These are phyloP conservation scores for Aspergillus biplanus DNA, from an alignment of 495 filamentous ascomycete species.

Conservation along the genomic window DNA sequence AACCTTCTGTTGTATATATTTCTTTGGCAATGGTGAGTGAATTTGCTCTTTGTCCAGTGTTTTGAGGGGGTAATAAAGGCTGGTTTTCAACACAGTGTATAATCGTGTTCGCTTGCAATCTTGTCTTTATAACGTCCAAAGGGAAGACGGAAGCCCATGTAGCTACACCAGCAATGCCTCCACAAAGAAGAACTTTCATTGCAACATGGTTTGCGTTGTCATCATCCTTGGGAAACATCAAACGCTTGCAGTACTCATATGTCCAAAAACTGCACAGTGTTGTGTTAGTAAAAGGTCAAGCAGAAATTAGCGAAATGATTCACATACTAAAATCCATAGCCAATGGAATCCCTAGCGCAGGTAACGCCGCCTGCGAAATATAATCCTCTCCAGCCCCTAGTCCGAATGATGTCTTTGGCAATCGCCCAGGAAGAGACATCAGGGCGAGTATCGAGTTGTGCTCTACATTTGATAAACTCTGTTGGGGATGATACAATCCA, in stretches of 20 bases:
- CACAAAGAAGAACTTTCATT: constrained; percentile 72
- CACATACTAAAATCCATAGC: constrained; percentile 86
- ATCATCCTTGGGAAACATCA: constrained; percentile 47
- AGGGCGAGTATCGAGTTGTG: constrained; percentile 59
- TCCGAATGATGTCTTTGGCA: constrained; percentile 59
- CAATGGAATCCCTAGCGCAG: constrained; percentile 77
- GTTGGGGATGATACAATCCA: constrained; percentile 83
- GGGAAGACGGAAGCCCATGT: constrained; percentile 90
- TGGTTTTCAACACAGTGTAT: constrained; percentile 37
- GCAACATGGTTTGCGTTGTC: constrained; percentile 47
- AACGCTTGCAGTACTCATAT: constrained; percentile 72
- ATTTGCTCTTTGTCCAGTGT: constrained; percentile 40
- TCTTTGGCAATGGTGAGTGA: constrained; percentile 64
- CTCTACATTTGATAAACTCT: constrained; percentile 84
- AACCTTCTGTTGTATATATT: constrained; percentile 66
- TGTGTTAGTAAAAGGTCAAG: constrained; percentile 18
- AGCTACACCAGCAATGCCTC: constrained; percentile 80
- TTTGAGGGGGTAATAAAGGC: constrained; percentile 23
- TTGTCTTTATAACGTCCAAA: constrained; percentile 86
- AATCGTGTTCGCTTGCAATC: constrained; percentile 71
- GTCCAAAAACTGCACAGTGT: constrained; percentile 67
- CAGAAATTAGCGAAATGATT: constrained; percentile 21
- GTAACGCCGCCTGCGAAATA: constrained; percentile 82
- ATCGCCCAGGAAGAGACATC: constrained; percentile 61
- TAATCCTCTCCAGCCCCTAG: constrained; percentile 68